Conservation (phyloP, 177 flowering plant species). For the Tripterygium wilfordii region DNA sequence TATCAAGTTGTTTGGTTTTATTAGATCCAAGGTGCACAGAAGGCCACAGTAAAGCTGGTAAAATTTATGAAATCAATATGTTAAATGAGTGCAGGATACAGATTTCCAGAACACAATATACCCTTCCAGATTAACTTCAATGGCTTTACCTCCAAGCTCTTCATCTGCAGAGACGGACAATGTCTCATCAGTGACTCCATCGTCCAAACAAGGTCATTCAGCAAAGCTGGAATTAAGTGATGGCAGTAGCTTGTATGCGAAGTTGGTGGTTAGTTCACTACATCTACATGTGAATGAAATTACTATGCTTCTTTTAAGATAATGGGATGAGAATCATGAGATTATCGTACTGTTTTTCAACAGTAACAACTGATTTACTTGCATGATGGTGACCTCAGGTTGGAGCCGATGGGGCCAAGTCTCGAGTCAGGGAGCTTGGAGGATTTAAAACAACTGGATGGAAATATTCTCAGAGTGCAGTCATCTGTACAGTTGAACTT, state of each 20-base stretch:
- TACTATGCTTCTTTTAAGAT: neutral
- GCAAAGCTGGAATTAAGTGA: slow-evolving; percentile 71
- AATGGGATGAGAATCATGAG: neutral
- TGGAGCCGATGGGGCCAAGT: slow-evolving; percentile 96
- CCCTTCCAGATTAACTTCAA: slow-evolving; percentile 61
- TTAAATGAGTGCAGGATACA: slow-evolving; percentile 30
- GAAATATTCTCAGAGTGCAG: slow-evolving; percentile 87
- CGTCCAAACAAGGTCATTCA: slow-evolving; percentile 22
- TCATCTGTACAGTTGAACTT: slow-evolving; percentile 96
- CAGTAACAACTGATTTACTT: neutral
- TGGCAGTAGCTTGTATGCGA: slow-evolving; percentile 71
- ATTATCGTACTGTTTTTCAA: no score
- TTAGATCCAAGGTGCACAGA: no score
- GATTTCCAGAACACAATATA: slow-evolving; percentile 60
- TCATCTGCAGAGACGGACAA: slow-evolving; percentile 18
- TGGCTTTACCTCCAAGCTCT: slow-evolving; percentile 35
- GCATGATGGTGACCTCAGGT: slow-evolving; percentile 41
- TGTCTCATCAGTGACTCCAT: slow-evolving; percentile 16
- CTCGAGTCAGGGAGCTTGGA: slow-evolving; percentile 80
- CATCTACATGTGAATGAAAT: slow-evolving; percentile 2
- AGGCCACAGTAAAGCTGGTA: no score
- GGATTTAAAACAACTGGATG: slow-evolving; percentile 83
- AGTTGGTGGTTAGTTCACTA: slow-evolving; percentile 76
- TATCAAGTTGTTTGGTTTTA: no score
- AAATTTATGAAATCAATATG: neutral